Conservation (phyloP, 108 stramenopile genomes). For the Skeletonema grethae region DNA sequence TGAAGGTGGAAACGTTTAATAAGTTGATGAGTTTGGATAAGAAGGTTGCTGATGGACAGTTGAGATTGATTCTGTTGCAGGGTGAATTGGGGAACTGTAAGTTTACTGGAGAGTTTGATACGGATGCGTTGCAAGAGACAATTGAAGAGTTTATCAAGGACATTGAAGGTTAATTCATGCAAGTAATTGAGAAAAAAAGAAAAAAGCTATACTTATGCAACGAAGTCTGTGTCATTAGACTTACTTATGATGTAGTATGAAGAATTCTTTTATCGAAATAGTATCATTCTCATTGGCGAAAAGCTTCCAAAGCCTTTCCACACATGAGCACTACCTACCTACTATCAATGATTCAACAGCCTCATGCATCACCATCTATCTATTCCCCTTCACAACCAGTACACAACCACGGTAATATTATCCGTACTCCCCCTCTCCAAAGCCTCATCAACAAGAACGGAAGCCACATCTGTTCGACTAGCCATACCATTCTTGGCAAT, state of each 20-base stretch:
- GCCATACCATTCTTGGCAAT: slow-evolving; percentile 12
- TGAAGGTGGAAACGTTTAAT: slow-evolving; percentile 73
- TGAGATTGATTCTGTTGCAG: slow-evolving; percentile 81
- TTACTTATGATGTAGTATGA: background rate
- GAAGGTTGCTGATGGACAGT: slow-evolving; percentile 89
- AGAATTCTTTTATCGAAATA: background rate
- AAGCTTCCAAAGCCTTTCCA: background rate
- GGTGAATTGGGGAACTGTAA: slow-evolving; percentile 82
- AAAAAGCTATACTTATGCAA: background rate
- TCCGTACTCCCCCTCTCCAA: slow-evolving; percentile 74
- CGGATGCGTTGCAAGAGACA: slow-evolving; percentile 75
- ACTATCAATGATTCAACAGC: background rate
- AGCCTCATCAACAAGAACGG: slow-evolving; percentile 68
- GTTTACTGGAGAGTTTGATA: slow-evolving; percentile 90
- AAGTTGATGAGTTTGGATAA: slow-evolving; percentile 91
- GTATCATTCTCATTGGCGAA: background rate
- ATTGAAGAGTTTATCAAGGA: slow-evolving; percentile 89
- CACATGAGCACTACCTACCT: no score
- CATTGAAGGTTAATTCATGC: slow-evolving; percentile 26
- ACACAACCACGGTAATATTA: slow-evolving; percentile 84
- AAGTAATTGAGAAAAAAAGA: no score
- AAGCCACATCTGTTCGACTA: slow-evolving; percentile 48
- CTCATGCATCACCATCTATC: background rate
- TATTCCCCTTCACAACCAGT: slow-evolving; percentile 57
- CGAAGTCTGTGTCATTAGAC: background rate